Percentiles rank a stretch among this genome's conserved stretches.
Conservation (phyloP, 345 rosid genomes). For the Eucalyptus microcorys region DNA sequence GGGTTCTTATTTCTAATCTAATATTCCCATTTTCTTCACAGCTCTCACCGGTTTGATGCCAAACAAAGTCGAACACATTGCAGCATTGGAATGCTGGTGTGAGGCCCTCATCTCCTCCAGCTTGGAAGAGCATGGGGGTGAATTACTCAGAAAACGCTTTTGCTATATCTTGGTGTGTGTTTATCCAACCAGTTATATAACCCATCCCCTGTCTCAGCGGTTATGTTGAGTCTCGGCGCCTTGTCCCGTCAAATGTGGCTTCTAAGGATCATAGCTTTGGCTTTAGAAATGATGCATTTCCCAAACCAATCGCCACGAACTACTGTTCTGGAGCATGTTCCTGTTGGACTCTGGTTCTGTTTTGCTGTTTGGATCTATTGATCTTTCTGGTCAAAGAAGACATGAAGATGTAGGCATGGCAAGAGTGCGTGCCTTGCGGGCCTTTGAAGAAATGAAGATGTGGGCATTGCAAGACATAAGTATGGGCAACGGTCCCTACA, state of each 20-base stretch:
- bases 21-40: not conserved
- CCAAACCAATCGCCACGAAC: not conserved
- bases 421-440: not conserved
- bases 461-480: not conserved
- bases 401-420: not conserved
- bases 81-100: not conserved
- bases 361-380: not conserved
- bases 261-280: not conserved
- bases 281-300: not conserved
- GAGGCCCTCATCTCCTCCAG: not conserved
- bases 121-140: not conserved
- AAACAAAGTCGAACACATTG: not conserved
- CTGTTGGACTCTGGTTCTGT: not conserved
- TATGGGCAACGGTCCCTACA: not conserved
- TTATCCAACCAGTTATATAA: not conserved
- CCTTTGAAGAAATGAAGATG: not conserved
- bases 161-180: not conserved
- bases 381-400: not conserved
- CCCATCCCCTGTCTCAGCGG: not conserved
- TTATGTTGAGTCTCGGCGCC: not conserved
- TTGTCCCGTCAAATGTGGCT: not conserved
- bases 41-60: not conserved
- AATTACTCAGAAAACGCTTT: not conserved
- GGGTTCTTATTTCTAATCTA: not conserved
- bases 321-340: not conserved